phyloP scores from a whole-genome alignment of 257 asterid genomes.

The Nicotiana benthamiana region DNA sequence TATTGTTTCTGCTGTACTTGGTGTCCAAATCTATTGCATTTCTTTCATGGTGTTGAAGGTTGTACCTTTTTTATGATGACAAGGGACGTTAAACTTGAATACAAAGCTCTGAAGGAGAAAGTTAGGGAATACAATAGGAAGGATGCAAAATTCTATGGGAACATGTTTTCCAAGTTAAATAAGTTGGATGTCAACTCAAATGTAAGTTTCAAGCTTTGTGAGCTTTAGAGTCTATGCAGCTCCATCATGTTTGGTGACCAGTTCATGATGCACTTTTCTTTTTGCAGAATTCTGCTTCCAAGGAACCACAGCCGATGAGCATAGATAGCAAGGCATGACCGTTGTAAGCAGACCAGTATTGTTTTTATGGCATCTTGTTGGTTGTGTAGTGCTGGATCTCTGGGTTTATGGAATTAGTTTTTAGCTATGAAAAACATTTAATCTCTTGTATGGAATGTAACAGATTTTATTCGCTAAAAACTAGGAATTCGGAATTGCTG shows the following conservation, averaged over 20 bases:
- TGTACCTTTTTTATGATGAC: background rate
- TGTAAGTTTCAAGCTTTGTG: constrained; percentile 10
- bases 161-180: constrained; percentile 34
- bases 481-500: too few species aligned
- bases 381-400: background rate
- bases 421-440: background rate
- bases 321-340: constrained; percentile 49
- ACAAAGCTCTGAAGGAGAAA: constrained; percentile 27
- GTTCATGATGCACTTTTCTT: background rate
- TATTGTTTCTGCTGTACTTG: background rate
- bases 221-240: background rate
- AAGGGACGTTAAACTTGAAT: constrained; percentile 35
- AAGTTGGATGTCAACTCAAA: constrained; percentile 15
- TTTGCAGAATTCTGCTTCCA: constrained; percentile 29
- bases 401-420: background rate
- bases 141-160: constrained; percentile 38
- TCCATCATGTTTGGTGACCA: background rate
- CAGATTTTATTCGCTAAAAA: background rate
- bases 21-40: background rate
- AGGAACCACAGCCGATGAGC: constrained; percentile 38
- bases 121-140: constrained; percentile 34
- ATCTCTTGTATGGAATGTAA: background rate
- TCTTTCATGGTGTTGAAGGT: background rate
- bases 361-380: background rate
- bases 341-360: background rate